Percentiles rank a stretch among this genome's conserved stretches.
Conservation (phyloP, 2,329 filamentous ascomycete species). For the Madurella fahalii region DNA sequence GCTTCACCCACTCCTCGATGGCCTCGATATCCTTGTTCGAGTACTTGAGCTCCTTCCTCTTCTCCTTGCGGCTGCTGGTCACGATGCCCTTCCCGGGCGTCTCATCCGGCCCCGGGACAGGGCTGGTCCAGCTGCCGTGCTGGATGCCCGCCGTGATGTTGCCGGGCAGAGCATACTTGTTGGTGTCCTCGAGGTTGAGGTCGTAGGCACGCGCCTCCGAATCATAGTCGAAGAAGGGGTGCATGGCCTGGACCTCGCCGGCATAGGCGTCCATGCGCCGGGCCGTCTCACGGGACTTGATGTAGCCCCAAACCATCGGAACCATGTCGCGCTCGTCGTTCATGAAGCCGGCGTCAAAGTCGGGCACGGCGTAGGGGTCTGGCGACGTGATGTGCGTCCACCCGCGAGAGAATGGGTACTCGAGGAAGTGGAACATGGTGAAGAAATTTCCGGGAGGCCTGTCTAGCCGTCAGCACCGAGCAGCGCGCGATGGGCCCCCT, state of each 20-base stretch:
- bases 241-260: constrained; percentile 64
- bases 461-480: constrained; percentile 30
- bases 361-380: constrained; percentile 68
- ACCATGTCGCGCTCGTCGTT: constrained; percentile 82
- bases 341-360: constrained; percentile 82
- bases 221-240: constrained; percentile 69
- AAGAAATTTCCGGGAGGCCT: constrained; percentile 77
- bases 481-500: constrained; percentile 27
- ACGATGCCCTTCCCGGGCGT: constrained; percentile 45
- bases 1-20: constrained; percentile 66
- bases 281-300: constrained; percentile 76
- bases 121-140: constrained; percentile 67
- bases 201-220: constrained; percentile 66
- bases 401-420: constrained; percentile 73
- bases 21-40: constrained; percentile 57
- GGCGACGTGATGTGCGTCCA: constrained; percentile 66
- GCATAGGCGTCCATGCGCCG: constrained; percentile 74
- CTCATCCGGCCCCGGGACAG: constrained; percentile 51
- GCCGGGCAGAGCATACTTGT: constrained; percentile 68
- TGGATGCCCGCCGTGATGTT: constrained; percentile 69
- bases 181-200: constrained; percentile 70
- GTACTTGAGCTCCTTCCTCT: constrained; percentile 64
- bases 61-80: constrained; percentile 59
- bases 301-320: constrained; percentile 80
- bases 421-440: constrained; percentile 78